These are phyloP conservation scores for Tuctoria greenei DNA, from an alignment of 176 grass and related monocot genomes.

Conservation along the genomic window DNA sequence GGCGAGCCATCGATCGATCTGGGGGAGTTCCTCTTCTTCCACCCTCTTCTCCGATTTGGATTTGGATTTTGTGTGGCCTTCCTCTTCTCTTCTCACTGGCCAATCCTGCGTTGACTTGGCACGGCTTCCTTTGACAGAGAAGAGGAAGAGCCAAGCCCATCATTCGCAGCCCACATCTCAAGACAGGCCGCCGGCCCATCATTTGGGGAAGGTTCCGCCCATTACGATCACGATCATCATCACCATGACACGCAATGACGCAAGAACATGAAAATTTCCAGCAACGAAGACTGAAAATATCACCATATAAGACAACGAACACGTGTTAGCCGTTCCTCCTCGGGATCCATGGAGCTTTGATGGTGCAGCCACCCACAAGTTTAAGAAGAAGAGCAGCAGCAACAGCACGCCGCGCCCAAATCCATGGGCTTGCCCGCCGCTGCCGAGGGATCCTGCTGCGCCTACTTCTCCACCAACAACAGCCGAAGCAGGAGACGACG, in stretches of 20 bases:
- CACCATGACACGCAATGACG: too few species aligned
- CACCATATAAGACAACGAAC: too few species aligned
- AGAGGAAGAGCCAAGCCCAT: not conserved
- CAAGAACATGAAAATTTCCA: too few species aligned
- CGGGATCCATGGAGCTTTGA: not conserved
- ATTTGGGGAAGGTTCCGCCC: too few species aligned
- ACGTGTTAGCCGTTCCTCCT: too few species aligned
- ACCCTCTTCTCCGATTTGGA: too few species aligned
- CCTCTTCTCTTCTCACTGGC: not conserved
- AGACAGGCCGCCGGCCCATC: too few species aligned
- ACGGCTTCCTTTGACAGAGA: not conserved
- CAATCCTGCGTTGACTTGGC: not conserved
- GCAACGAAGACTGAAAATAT: too few species aligned
- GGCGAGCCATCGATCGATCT: slow-evolving; percentile 33
- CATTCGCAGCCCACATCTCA: not conserved
- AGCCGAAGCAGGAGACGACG: not conserved
- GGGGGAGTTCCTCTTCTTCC: not conserved
- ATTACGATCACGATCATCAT: too few species aligned
- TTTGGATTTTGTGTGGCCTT: too few species aligned
- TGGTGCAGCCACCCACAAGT: not conserved
- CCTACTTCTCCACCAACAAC: not conserved
- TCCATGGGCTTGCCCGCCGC: slow-evolving; percentile 40
- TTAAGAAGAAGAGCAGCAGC: not conserved
- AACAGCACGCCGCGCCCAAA: not conserved
- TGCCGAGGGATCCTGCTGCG: slow-evolving; percentile 45